A percentile compares a stretch with the other conserved stretches of the same genome.
Conservation (phyloP, 768 basidiomycete species). For the Mycena epipterygia region DNA sequence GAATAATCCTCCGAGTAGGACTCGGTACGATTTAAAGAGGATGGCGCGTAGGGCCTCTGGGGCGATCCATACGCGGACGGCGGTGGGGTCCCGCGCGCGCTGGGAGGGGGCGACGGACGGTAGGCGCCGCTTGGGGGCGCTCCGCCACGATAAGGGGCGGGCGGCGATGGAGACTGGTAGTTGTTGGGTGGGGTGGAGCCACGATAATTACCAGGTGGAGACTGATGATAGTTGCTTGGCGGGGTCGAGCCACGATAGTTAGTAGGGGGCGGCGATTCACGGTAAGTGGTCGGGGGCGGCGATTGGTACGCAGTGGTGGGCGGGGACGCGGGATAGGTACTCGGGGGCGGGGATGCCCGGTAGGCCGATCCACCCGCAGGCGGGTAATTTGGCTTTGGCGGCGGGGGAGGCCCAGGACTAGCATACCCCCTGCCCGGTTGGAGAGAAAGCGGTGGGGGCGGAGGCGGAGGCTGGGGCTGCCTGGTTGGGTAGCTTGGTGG, state of each 20-base stretch:
- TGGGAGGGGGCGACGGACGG: conserved; percentile 1
- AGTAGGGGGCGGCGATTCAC: background rate
- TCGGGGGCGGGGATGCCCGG: conserved; percentile 8
- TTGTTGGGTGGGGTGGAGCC: background rate
- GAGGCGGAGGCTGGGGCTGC: background rate
- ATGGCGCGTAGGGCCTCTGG: background rate
- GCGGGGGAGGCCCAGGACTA: background rate
- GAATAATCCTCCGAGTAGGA: conserved; percentile 21
- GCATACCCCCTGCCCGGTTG: background rate
- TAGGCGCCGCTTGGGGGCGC: background rate
- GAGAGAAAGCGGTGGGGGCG: conserved; percentile 2
- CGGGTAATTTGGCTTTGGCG: background rate
- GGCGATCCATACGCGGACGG: conserved; percentile 10
- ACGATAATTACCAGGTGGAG: background rate
- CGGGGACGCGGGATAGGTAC: conserved; percentile 1
- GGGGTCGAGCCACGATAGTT: background rate
- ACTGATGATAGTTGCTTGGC: background rate
- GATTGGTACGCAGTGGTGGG: conserved; percentile 2
- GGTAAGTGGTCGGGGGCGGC: background rate
- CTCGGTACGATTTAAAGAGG: background rate
- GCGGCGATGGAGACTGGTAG: background rate
- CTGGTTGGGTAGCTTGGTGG: background rate
- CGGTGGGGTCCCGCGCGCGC: background rate
- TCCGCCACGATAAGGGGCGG: conserved; percentile 6
- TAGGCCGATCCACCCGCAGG: background rate